These are phyloP conservation scores for Isabelozyma rhagii DNA, from an alignment of 805 yeast species.

Conservation along the genomic window DNA sequence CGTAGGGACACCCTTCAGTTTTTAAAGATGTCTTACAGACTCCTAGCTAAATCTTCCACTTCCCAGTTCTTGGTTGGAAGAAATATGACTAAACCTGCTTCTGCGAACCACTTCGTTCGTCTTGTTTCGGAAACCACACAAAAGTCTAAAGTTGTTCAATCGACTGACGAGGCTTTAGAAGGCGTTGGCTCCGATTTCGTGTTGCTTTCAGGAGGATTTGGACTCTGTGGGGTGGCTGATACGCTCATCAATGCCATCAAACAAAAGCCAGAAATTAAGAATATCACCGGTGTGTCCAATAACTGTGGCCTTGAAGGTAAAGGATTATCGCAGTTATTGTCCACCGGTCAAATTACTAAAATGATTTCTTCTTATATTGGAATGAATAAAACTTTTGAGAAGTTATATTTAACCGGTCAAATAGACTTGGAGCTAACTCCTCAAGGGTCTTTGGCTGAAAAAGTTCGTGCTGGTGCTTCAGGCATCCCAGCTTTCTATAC, in stretches of 20 bases:
- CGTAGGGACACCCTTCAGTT: not conserved
- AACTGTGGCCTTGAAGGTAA: constrained; percentile 46
- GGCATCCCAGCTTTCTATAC: constrained; percentile 50
- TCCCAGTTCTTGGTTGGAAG: not conserved
- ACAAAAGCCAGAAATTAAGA: constrained; percentile 25
- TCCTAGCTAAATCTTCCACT: not conserved
- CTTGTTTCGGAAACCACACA: not conserved
- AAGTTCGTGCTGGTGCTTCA: constrained; percentile 45
- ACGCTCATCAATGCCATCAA: constrained; percentile 38
- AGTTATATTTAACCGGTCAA: constrained; percentile 38
- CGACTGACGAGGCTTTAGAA: constrained; percentile 26
- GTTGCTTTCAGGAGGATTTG: constrained; percentile 49
- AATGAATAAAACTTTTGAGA: constrained; percentile 38
- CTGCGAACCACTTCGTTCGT: not conserved
- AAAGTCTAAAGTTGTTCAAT: constrained; percentile 13
- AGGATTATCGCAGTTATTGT: constrained; percentile 41
- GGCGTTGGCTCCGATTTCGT: constrained; percentile 27
- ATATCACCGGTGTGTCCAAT: constrained; percentile 45
- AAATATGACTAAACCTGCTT: not conserved
- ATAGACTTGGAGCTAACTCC: constrained; percentile 48
- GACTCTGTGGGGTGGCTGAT: constrained; percentile 47
- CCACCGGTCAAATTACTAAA: constrained; percentile 40
- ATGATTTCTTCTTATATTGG: constrained; percentile 49
- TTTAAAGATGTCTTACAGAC: not conserved
- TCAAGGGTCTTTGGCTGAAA: constrained; percentile 51